Evolutionary conservation across 164 flowering plant species (phyloP), one percentile per base, ranked within the genome.

Genomic region (Magnolia sinica): DNA sequence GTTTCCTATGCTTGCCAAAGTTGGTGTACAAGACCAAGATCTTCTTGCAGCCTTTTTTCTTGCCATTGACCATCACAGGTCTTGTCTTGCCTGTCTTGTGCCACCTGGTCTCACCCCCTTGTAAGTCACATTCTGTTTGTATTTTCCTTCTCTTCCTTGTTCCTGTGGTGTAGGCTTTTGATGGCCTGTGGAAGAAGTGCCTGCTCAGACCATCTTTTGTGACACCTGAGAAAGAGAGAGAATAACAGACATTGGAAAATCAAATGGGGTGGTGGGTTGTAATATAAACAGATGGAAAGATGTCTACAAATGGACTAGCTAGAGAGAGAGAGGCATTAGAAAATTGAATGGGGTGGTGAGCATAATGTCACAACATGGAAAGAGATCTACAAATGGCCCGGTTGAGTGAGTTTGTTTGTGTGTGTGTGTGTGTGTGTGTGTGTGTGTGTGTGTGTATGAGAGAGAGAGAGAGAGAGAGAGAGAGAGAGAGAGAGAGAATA

Each of bases 51-150:
- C 99, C 99, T 72, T 92, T 96, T 64, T 96, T 98, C 76, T 87
- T 91, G 4, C 98, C 98, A 64, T 93, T 92, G 13, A 89, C 97
- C 95, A 91, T 87, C 0, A 96, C 98, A 0, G 99, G 97, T 79
- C 99, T 81, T 9, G 99, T 96, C 83, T 96, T 96, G 20, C 99
- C 99, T 1, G 99, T 96, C 77, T 96, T 96, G 82, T 96, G 99
- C 99, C 99, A 96, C 79, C 99, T 83, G 7, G 99, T 96, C 76
- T 96, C 99, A 1, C 98, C 97, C 4, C 97, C 95, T 83, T 91
- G 98, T 51, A 90, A 77, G 77, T 94, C 98, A 45, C 95, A 92
- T 87, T 96, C 99, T 6, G 91, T 93, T 81, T 94, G 99, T 31
- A 96, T 96, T 83, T 96, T 96, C 64, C 99, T 84, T 68, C 99